A percentile compares a stretch with the other conserved stretches of the same genome.
phyloP scores from a whole-genome alignment of 2,329 filamentous ascomycete species.

The Botrytis cinerea region DNA sequence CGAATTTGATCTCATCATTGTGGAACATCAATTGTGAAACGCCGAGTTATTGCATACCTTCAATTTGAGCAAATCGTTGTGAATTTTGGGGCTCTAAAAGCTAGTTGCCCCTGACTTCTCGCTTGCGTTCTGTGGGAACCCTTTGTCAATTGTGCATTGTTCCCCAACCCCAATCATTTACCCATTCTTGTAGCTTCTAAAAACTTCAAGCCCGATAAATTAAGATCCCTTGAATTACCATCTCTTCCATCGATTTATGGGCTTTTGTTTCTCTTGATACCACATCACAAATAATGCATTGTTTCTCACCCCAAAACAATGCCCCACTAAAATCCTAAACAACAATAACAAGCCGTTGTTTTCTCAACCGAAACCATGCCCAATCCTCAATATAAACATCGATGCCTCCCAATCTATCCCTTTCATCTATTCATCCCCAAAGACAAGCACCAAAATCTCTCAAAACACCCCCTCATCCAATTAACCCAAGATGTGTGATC shows the following conservation, averaged over 20 bases:
- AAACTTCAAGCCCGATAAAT: rapidly evolving
- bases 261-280: neutral
- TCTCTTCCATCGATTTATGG: neutral
- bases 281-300: neutral
- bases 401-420: neutral
- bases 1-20: no score
- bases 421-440: neutral
- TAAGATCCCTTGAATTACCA: neutral
- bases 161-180: no score
- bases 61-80: neutral
- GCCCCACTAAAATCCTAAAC: neutral
- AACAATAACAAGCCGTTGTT: neutral
- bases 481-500: neutral
- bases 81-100: neutral
- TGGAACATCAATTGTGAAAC: neutral
- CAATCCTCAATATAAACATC: neutral
- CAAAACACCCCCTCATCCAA: neutral
- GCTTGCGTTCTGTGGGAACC: neutral
- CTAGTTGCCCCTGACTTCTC: neutral
- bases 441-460: neutral
- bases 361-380: neutral
- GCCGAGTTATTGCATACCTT: neutral
- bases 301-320: neutral
- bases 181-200: rapidly evolving
- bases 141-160: neutral